Conservation (phyloP, 345 rosid species). For the Eutrema heterophyllum region DNA sequence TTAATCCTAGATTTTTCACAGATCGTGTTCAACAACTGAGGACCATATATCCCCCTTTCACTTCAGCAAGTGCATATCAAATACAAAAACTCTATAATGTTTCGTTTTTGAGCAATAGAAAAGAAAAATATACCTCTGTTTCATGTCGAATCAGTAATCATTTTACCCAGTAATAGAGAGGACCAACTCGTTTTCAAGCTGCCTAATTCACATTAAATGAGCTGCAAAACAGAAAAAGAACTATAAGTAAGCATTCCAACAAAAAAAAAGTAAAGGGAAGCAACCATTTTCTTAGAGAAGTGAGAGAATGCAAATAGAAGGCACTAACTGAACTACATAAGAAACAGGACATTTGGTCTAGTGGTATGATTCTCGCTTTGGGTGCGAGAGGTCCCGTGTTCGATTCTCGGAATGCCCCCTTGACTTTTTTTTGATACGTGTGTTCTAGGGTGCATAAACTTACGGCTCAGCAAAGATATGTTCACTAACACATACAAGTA, state of each 20-base stretch:
- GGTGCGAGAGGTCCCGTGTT: conserved; percentile 90
- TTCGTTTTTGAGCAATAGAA: background rate
- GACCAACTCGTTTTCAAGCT: background rate
- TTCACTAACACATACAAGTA: conserved; percentile 14
- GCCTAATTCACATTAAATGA: background rate
- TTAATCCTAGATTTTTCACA: background rate
- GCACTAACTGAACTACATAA: background rate
- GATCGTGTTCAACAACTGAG: background rate
- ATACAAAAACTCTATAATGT: background rate
- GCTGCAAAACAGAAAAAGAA: background rate
- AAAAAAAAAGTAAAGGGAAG: too few relatives aligned
- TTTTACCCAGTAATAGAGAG: background rate
- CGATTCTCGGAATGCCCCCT: conserved; percentile 24
- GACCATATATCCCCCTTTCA: background rate
- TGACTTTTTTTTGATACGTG: background rate
- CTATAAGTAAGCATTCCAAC: too few relatives aligned
- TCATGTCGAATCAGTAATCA: background rate
- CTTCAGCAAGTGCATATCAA: background rate
- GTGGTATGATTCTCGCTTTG: conserved; percentile 87
- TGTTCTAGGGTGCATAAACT: too few relatives aligned
- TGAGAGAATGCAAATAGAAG: background rate
- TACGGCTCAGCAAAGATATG: background rate
- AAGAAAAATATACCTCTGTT: background rate
- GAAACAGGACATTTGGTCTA: conserved; percentile 75
- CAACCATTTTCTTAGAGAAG: too few relatives aligned